Conservation (phyloP, 2,329 filamentous ascomycete species). For the Pseudophaeomoniella oleicola region DNA sequence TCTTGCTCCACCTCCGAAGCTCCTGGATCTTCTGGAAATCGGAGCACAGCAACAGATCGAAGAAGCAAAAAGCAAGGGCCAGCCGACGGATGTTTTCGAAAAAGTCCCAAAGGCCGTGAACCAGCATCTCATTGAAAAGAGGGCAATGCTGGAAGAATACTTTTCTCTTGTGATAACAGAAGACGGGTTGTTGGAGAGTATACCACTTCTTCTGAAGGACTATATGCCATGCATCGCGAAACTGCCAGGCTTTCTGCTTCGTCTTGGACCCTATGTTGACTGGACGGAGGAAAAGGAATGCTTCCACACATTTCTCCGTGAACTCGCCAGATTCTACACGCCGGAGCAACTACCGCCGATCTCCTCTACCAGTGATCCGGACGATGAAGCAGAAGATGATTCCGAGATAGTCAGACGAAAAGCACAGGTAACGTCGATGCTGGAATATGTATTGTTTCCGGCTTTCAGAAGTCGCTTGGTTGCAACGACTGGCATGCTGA, state of each 20-base stretch:
- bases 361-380: conserved; percentile 14
- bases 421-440: conserved; percentile 52
- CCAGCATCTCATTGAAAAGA: conserved; percentile 54
- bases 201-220: conserved; percentile 76
- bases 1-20: conserved; percentile 59
- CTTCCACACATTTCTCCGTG: conserved; percentile 70
- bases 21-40: conserved; percentile 56
- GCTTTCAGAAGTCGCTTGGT: conserved; percentile 72
- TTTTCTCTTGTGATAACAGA: conserved; percentile 74
- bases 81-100: conserved; percentile 35
- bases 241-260: conserved; percentile 73
- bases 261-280: conserved; percentile 73
- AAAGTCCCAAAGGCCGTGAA: conserved; percentile 52
- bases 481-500: conserved; percentile 63
- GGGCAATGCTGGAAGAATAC: conserved; percentile 85
- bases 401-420: conserved; percentile 32
- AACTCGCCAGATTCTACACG: conserved; percentile 80
- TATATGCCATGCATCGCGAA: conserved; percentile 80
- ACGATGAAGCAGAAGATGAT: conserved; percentile 27
- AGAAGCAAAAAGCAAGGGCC: conserved; percentile 15
- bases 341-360: conserved; percentile 63
- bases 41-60: conserved; percentile 57
- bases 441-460: conserved; percentile 83
- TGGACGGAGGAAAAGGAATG: conserved; percentile 78
- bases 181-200: conserved; percentile 58